phyloP scores from a whole-genome alignment of 1,284 basidiomycete genomes.

The Psilocybe mexicana region DNA sequence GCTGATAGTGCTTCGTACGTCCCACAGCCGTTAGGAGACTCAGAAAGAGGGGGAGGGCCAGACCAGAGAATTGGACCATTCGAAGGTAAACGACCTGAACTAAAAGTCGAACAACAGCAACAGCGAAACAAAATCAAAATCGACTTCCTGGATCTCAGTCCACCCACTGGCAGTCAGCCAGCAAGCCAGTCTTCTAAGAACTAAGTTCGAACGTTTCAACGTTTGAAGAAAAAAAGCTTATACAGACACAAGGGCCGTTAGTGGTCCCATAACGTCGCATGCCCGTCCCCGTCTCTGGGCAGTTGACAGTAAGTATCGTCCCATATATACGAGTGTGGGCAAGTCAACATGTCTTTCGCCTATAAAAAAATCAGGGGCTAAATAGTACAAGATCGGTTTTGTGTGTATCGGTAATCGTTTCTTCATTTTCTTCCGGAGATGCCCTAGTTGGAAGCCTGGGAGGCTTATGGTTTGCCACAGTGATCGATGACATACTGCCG shows the following conservation, averaged over 20 bases:
- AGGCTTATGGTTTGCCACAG: conserved; percentile 49
- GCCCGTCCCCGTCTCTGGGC: no score
- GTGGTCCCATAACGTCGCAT: no score
- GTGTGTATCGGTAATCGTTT: neutral
- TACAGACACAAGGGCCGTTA: no score
- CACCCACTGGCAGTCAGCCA: no score
- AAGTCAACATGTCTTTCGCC: neutral
- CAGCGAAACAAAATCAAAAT: neutral
- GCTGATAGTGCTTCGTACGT: neutral
- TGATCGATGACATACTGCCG: conserved; percentile 71
- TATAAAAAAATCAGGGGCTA: conserved; percentile 6
- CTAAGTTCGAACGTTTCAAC: neutral
- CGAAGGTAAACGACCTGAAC: neutral
- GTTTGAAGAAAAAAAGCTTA: neutral
- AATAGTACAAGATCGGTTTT: conserved; percentile 6
- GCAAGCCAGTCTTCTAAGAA: no score
- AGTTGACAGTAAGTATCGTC: neutral
- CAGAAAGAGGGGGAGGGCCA: neutral
- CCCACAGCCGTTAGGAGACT: no score
- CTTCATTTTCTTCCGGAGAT: conserved; percentile 10
- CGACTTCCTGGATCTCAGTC: neutral
- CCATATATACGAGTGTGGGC: neutral
- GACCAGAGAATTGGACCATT: neutral
- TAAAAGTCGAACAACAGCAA: neutral
- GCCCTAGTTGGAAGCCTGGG: neutral